Conservation (phyloP, 345 rosid species). For the Psidium guajava region DNA sequence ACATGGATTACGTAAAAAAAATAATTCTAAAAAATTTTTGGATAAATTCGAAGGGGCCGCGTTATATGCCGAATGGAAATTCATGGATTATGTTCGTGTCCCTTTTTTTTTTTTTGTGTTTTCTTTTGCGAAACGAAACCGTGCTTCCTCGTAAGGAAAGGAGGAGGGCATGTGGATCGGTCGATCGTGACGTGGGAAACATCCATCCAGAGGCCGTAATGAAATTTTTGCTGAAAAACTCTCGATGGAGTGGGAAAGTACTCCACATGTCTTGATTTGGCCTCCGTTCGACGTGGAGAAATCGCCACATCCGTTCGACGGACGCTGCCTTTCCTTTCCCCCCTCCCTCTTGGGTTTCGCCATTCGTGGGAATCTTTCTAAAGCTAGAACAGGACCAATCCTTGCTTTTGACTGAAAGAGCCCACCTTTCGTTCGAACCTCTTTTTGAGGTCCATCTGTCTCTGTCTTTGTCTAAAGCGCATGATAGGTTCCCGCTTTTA, state of each 20-base stretch:
- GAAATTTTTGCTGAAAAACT: too few relatives aligned
- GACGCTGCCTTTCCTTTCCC: neutral
- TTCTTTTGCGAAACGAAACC: too few relatives aligned
- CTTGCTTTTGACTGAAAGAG: neutral
- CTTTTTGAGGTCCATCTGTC: neutral
- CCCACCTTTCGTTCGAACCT: neutral
- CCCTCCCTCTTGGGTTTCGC: neutral
- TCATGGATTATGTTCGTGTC: too few relatives aligned
- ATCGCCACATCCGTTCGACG: neutral
- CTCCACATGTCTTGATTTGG: neutral
- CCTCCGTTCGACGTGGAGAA: neutral
- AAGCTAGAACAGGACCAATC: neutral
- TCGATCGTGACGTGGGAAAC: too few relatives aligned
- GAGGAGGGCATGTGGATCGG: too few relatives aligned
- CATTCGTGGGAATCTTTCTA: neutral
- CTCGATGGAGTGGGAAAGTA: neutral
- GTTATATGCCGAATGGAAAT: too few relatives aligned
- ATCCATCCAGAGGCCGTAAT: too few relatives aligned
- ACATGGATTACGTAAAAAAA: accelerated
- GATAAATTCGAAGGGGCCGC: too few relatives aligned
- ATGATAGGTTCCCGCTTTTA: neutral
- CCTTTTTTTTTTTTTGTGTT: too few relatives aligned
- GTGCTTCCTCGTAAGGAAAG: too few relatives aligned
- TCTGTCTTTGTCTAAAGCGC: neutral
- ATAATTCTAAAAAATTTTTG: too few relatives aligned